These are phyloP conservation scores for Heterobasidion parviporum DNA, from an alignment of 1,284 basidiomycete genomes.

Conservation along the genomic window DNA sequence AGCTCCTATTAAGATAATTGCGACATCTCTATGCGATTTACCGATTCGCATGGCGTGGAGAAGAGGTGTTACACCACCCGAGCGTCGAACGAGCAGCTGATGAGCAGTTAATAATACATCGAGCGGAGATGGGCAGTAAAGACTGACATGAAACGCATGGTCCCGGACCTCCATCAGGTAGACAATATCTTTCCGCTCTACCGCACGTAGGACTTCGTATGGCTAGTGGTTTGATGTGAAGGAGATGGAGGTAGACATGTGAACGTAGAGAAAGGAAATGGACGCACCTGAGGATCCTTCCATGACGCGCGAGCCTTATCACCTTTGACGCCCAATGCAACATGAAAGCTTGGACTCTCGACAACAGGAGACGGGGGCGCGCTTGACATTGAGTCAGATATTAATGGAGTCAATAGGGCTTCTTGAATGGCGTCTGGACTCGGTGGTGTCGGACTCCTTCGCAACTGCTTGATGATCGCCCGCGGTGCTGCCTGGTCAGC, in stretches of 20 bases:
- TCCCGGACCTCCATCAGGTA: slow-evolving; percentile 77
- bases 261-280: background rate
- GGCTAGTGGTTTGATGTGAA: slow-evolving; percentile 37
- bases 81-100: slow-evolving; percentile 66
- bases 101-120: background rate
- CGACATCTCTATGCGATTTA: slow-evolving; percentile 62
- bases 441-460: slow-evolving; percentile 32
- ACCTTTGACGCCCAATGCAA: slow-evolving; percentile 4
- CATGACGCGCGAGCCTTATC: slow-evolving; percentile 22
- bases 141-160: slow-evolving; percentile 62
- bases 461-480: slow-evolving; percentile 39
- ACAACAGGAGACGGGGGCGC: background rate
- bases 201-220: slow-evolving; percentile 65
- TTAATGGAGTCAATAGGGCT: slow-evolving; percentile 7
- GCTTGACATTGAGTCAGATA: slow-evolving; percentile 4
- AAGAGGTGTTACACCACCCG: slow-evolving; percentile 68
- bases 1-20: slow-evolving; percentile 69
- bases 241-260: slow-evolving; percentile 31
- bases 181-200: slow-evolving; percentile 65
- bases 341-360: background rate
- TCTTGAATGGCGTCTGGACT: slow-evolving; percentile 7
- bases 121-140: slow-evolving; percentile 2
- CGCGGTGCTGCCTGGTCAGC: slow-evolving; percentile 46
- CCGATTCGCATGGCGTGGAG: slow-evolving; percentile 78
- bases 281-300: slow-evolving; percentile 55